Conservation (phyloP, 2,329 filamentous ascomycete genomes). For the Xylariaceae sp. region DNA sequence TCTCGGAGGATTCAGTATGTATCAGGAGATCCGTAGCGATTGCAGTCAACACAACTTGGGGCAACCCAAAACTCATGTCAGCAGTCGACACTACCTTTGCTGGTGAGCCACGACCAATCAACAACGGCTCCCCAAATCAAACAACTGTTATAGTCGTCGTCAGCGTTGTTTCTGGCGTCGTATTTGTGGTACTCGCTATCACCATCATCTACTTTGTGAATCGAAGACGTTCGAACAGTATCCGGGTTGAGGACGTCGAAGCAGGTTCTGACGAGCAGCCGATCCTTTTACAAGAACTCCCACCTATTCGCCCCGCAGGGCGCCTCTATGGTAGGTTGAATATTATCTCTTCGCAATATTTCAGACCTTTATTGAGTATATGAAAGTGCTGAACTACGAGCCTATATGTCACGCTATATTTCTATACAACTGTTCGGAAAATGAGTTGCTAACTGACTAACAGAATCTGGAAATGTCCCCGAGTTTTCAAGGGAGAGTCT, state of each 20-base stretch:
- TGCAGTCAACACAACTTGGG: neutral
- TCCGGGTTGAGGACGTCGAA: neutral
- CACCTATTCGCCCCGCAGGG: neutral
- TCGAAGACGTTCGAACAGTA: neutral
- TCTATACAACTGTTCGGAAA: too few species aligned
- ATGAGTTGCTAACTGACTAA: too few species aligned
- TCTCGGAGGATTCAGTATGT: neutral
- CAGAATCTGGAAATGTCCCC: too few species aligned
- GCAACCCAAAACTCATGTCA: too few species aligned
- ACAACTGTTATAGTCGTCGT: neutral
- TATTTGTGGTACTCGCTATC: neutral
- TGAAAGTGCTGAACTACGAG: too few species aligned
- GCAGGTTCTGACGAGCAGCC: neutral
- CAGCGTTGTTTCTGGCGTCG: neutral
- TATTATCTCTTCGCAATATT: neutral
- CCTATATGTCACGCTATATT: too few species aligned
- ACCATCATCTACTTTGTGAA: neutral
- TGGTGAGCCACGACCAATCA: neutral
- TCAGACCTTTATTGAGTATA: neutral
- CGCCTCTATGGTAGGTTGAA: neutral
- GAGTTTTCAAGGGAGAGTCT: too few species aligned
- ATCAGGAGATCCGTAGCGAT: neutral
- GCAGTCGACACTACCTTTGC: too few species aligned
- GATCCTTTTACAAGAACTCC: slow-evolving; percentile 3
- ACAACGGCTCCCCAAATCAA: neutral